phyloP scores from a whole-genome alignment of 2,329 filamentous ascomycete genomes.

The Epichloe baconii region DNA sequence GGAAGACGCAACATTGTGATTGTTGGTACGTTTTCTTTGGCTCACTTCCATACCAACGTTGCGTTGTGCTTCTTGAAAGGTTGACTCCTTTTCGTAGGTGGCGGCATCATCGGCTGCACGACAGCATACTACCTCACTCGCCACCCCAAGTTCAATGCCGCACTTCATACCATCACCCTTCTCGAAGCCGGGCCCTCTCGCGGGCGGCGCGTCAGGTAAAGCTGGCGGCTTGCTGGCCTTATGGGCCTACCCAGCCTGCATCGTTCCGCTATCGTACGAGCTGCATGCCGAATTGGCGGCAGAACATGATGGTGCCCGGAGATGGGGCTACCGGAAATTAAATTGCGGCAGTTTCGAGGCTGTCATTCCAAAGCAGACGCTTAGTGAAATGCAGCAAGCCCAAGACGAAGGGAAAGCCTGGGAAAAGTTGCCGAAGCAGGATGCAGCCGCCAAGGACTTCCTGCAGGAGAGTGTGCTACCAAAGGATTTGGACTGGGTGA shows the following conservation, averaged over 20 bases:
- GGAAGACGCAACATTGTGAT: slow-evolving; percentile 35
- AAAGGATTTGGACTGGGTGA: slow-evolving; percentile 72
- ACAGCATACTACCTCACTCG: slow-evolving; percentile 85
- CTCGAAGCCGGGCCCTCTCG: slow-evolving; percentile 76
- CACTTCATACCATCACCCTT: slow-evolving; percentile 66
- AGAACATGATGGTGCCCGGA: slow-evolving; percentile 62
- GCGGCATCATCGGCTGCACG: slow-evolving; percentile 84
- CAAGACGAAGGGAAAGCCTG: slow-evolving; percentile 31
- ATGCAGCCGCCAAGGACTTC: slow-evolving; percentile 31
- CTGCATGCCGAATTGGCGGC: slow-evolving; percentile 75
- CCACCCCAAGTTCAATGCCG: slow-evolving; percentile 66
- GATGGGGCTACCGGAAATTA: slow-evolving; percentile 78
- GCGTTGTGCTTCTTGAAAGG: background rate
- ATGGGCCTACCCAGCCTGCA: slow-evolving; percentile 78
- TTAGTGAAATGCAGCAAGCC: slow-evolving; percentile 16
- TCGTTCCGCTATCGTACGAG: slow-evolving; percentile 76
- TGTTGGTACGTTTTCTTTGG: slow-evolving; percentile 25
- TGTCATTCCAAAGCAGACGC: slow-evolving; percentile 22
- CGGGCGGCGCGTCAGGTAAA: slow-evolving; percentile 87
- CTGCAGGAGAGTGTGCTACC: slow-evolving; percentile 52
- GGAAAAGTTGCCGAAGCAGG: slow-evolving; percentile 50
- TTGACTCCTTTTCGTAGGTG: slow-evolving; percentile 39
- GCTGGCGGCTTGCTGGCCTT: slow-evolving; percentile 80
- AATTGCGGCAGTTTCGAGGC: slow-evolving; percentile 51
- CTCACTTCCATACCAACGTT: slow-evolving; percentile 2